Evolutionary conservation across 768 basidiomycete species (phyloP), one percentile per base, ranked within the genome.

Genomic region (Tremella mesenterica): DNA sequence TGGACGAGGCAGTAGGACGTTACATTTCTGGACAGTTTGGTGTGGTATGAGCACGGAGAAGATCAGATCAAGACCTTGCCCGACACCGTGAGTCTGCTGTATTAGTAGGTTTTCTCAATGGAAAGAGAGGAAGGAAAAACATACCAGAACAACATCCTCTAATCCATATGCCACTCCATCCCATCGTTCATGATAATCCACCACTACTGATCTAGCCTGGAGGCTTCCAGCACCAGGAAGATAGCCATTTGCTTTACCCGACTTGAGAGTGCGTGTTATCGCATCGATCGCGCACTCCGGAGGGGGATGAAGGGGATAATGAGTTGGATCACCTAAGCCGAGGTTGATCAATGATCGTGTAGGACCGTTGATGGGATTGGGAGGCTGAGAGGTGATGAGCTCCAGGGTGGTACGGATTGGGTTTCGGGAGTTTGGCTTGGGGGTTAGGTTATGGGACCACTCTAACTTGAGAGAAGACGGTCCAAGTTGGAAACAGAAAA

Each of bases 341-440:
- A 75, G 64, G 58, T 75, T 74, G 63, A 75, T 73, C n/a, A 72
- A 44, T 12, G 69, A 50, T 49, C 73, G 70, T 21, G 58, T 49
- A n/a, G n/a, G n/a, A n/a, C n/a, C n/a, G n/a, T n/a, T n/a, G 38
- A 41, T 41, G 14, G 38, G 38, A 5, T 41, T 41, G 1, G 69
- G 67, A 2, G 57, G 52, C 14, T 47, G 53, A 9, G 60, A 50
- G 28, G 65, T 69, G 46, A 70, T 60, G 1, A 58, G 52, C 5
- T 68, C 66, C 4, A 72, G 53, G 4, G 67, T 65, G 6, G 61
- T 52, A 1, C 71, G 56, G 48, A 72, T 72, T 12, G 67, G 67
- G 63, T 72, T 72, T n/a, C 56, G 56, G 0, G 67, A 67, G 30
- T n/a, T n/a, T n/a, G n/a, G n/a, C n/a, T n/a, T n/a, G n/a, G n/a